Percentiles rank a stretch among this genome's conserved stretches.
phyloP scores from a whole-genome alignment of 129 eudicot species.

The Scalesia atractyloides region DNA sequence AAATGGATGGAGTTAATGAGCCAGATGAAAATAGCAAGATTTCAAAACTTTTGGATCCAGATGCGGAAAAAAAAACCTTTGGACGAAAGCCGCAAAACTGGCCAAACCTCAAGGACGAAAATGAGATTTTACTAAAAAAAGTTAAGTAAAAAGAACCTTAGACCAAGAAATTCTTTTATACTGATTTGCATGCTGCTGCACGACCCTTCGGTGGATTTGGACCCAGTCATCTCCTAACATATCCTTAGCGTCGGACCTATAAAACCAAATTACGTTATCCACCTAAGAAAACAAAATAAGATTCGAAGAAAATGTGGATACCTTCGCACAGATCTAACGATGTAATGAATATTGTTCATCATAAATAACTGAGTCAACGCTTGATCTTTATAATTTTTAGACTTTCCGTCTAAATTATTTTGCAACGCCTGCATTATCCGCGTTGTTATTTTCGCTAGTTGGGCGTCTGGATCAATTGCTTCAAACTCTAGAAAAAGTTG shows the following conservation, averaged over 20 bases:
- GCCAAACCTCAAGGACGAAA: too few species aligned
- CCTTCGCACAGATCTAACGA: slow-evolving; percentile 92
- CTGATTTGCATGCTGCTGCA: slow-evolving; percentile 93
- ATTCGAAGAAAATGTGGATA: slow-evolving; percentile 23
- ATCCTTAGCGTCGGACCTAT: slow-evolving; percentile 94
- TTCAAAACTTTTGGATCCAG: too few species aligned
- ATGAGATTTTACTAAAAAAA: neutral
- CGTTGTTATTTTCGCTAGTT: slow-evolving; percentile 63
- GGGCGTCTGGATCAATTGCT: slow-evolving; percentile 51
- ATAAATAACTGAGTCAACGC: slow-evolving; percentile 83
- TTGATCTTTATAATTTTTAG: slow-evolving; percentile 88
- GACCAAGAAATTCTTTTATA: slow-evolving; percentile 94
- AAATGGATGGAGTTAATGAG: too few species aligned
- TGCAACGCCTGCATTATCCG: slow-evolving; percentile 85
- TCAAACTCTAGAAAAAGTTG: slow-evolving; percentile 70
- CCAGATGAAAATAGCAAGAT: too few species aligned
- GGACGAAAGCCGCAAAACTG: too few species aligned
- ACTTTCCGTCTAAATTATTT: slow-evolving; percentile 79
- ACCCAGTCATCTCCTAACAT: slow-evolving; percentile 95
- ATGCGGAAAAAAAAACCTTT: too few species aligned
- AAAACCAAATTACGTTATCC: neutral
- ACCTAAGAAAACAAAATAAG: neutral
- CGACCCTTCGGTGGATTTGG: slow-evolving; percentile 86
- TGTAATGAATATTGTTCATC: slow-evolving; percentile 94
- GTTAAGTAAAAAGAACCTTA: slow-evolving; percentile 53